Evolutionary conservation across 371 early-diverging fungal genomes (phyloP).

Genomic region (Mucor saturninus): DNA sequence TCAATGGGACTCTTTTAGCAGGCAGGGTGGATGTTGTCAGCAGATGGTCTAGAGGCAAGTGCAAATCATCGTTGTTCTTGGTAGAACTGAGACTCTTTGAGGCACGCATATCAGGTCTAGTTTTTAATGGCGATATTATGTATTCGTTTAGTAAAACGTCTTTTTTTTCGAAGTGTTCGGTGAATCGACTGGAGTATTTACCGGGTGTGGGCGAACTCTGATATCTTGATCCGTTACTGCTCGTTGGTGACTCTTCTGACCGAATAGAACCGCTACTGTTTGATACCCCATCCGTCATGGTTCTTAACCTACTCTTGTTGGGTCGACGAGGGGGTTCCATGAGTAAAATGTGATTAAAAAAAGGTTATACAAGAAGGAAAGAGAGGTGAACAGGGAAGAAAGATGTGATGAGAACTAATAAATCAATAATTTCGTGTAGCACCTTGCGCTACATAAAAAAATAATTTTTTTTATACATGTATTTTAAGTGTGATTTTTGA

Average conservation of each 20-base stretch:
- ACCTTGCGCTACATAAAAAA: constrained; percentile 13
- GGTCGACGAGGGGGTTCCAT: constrained; percentile 24
- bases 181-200: constrained; percentile 30
- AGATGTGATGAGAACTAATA: not conserved
- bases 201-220: too few relatives aligned
- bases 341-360: constrained; percentile 1
- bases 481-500: not conserved
- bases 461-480: not conserved
- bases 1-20: not conserved
- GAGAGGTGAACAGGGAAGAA: not conserved
- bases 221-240: constrained; percentile 4
- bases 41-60: constrained; percentile 4
- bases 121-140: not conserved
- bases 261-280: not conserved
- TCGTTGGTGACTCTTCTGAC: not conserved
- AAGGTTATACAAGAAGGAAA: not conserved
- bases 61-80: not conserved
- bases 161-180: constrained; percentile 39
- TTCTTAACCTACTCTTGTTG: constrained; percentile 43
- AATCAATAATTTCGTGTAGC: constrained; percentile 16
- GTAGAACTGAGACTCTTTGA: constrained; percentile 8
- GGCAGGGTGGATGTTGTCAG: not conserved
- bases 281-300: not conserved
- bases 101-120: not conserved
- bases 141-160: not conserved